Percentiles rank a stretch among this genome's conserved stretches.
phyloP scores from a whole-genome alignment of 2,329 filamentous ascomycete genomes.

The Acrodontium crateriforme region DNA sequence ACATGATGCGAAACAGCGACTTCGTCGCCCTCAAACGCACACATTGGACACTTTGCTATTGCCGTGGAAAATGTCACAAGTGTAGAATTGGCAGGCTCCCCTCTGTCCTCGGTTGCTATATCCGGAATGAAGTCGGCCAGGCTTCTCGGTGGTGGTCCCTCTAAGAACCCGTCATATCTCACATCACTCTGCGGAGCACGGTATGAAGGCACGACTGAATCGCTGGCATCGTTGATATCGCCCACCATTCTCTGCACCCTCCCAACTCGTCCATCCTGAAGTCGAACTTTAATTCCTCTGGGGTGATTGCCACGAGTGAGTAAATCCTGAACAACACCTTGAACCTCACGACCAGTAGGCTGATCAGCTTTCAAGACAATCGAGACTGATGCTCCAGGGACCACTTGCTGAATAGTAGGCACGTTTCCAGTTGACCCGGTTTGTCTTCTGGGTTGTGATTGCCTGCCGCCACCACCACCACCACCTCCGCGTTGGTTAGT shows the following conservation, averaged over 20 bases:
- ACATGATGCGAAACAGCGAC: constrained; percentile 55
- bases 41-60: constrained; percentile 46
- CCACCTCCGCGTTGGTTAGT: constrained; percentile 5
- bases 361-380: constrained; percentile 68
- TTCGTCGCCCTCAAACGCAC: constrained; percentile 56
- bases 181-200: constrained; percentile 2
- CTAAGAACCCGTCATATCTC: constrained; percentile 6
- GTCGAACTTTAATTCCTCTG: constrained; percentile 60
- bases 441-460: constrained; percentile 1
- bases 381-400: constrained; percentile 50
- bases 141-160: constrained; percentile 13
- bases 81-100: background rate
- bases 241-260: constrained; percentile 51
- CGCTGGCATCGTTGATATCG: constrained; percentile 1
- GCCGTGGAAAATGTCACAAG: constrained; percentile 13
- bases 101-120: constrained; percentile 9
- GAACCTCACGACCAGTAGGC: constrained; percentile 56
- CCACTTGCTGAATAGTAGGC: constrained; percentile 31
- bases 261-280: constrained; percentile 57
- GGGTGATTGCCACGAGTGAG: constrained; percentile 63
- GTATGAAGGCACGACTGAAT: background rate
- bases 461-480: constrained; percentile 2
- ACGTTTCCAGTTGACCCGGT: constrained; percentile 9
- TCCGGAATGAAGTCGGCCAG: constrained; percentile 16
- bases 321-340: constrained; percentile 51